Conservation (phyloP, 2,329 filamentous ascomycete species). For the Talaromyces sp. region DNA sequence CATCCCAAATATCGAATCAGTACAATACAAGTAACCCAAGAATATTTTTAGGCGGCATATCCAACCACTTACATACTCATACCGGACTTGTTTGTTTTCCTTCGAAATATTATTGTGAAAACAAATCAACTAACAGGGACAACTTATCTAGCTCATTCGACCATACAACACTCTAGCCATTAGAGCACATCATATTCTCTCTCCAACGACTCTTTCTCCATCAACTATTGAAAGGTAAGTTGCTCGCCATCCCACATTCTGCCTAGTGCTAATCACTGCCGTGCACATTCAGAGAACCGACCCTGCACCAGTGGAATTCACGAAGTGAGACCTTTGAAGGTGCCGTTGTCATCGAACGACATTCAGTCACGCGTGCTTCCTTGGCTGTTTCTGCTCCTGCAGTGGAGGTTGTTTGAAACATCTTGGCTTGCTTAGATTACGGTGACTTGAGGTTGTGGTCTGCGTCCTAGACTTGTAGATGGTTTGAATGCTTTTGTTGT, state of each 20-base stretch:
- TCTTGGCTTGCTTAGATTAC: background rate
- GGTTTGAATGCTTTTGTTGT: background rate
- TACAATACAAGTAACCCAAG: background rate
- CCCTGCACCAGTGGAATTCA: background rate
- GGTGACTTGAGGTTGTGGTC: background rate
- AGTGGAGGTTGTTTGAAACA: background rate
- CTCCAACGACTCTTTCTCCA: background rate
- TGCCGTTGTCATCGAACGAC: background rate
- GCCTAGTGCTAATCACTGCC: background rate
- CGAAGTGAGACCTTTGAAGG: background rate
- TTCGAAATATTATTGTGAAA: background rate
- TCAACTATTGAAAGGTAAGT: background rate
- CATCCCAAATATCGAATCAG: background rate
- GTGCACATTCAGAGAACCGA: background rate
- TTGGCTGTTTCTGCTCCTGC: background rate
- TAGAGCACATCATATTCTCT: background rate
- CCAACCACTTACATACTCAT: background rate
- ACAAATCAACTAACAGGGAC: background rate
- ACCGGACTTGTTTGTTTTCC: background rate
- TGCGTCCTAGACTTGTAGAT: background rate
- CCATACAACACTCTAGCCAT: background rate
- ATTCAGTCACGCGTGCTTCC: background rate
- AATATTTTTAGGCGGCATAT: background rate
- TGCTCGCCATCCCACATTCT: background rate
- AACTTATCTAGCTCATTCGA: background rate